These are phyloP conservation scores for Calonectria fujianensis DNA, from an alignment of 2,329 filamentous ascomycete species.

Conservation along the genomic window DNA sequence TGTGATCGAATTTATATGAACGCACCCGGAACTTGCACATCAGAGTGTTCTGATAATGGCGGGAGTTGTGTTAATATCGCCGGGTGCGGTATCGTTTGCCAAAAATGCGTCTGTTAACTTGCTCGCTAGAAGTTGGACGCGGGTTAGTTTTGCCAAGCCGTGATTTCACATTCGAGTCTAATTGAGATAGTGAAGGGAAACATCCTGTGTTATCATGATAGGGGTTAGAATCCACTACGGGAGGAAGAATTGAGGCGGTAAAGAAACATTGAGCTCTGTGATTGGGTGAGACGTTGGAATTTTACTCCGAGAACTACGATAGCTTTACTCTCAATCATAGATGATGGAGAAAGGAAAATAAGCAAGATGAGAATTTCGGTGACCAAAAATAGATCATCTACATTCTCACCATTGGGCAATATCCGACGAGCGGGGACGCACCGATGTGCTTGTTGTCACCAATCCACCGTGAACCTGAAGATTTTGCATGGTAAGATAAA, in stretches of 20 bases:
- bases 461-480: neutral
- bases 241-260: neutral
- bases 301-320: neutral
- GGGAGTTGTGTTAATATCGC: constrained; percentile 4
- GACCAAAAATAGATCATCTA: neutral
- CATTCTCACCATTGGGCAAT: neutral
- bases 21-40: neutral
- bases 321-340: neutral
- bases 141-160: neutral
- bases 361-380: neutral
- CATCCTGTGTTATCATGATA: neutral
- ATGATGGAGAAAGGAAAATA: neutral
- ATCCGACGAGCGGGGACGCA: neutral
- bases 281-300: neutral
- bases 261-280: neutral
- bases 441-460: neutral
- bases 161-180: neutral
- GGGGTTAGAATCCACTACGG: neutral
- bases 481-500: neutral
- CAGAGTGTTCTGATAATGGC: neutral
- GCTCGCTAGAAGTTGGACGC: no score
- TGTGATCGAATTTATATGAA: neutral
- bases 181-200: neutral
- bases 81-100: neutral
- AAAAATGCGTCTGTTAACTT: neutral